These are phyloP conservation scores for Davidsoniella virescens DNA, from an alignment of 2,329 filamentous ascomycete species.

Conservation along the genomic window DNA sequence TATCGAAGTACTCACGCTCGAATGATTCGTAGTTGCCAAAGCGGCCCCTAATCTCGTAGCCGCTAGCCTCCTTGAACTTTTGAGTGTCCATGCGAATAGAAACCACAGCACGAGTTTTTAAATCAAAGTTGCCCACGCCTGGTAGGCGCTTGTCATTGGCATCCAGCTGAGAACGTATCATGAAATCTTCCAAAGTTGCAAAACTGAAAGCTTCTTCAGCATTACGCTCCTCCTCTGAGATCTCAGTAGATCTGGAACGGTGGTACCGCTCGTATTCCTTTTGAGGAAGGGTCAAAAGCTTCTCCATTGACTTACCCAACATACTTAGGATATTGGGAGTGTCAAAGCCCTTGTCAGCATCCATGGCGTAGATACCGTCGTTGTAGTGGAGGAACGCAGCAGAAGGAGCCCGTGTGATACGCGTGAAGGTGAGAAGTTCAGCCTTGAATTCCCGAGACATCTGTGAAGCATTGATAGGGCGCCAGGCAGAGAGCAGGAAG, in stretches of 20 bases:
- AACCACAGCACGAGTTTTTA: conserved; percentile 87
- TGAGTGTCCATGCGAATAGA: conserved; percentile 75
- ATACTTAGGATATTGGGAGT: conserved; percentile 73
- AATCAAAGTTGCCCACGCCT: conserved; percentile 83
- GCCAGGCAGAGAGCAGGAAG: conserved; percentile 73
- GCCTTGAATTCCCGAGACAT: conserved; percentile 52
- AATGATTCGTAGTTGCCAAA: conserved; percentile 78
- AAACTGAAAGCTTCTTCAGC: conserved; percentile 74
- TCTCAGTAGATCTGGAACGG: conserved; percentile 46
- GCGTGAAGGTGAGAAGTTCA: conserved; percentile 51
- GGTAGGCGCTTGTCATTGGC: conserved; percentile 74
- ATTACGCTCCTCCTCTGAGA: conserved; percentile 55
- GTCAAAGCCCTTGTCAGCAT: conserved; percentile 88
- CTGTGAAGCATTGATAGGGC: conserved; percentile 48
- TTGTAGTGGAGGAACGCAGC: conserved; percentile 71
- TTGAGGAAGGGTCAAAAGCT: conserved; percentile 69
- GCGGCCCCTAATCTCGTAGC: conserved; percentile 68
- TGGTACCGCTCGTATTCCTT: conserved; percentile 78
- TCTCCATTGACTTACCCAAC: conserved; percentile 92
- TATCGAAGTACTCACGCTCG: conserved; percentile 90
- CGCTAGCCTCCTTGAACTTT: conserved; percentile 56
- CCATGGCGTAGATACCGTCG: conserved; percentile 80
- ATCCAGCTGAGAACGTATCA: conserved; percentile 91
- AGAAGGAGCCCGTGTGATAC: conserved; percentile 53
- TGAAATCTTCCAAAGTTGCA: conserved; percentile 67